These are phyloP conservation scores for Pilaira anomala DNA, from an alignment of 192 early-diverging fungal genomes.

Conservation along the genomic window DNA sequence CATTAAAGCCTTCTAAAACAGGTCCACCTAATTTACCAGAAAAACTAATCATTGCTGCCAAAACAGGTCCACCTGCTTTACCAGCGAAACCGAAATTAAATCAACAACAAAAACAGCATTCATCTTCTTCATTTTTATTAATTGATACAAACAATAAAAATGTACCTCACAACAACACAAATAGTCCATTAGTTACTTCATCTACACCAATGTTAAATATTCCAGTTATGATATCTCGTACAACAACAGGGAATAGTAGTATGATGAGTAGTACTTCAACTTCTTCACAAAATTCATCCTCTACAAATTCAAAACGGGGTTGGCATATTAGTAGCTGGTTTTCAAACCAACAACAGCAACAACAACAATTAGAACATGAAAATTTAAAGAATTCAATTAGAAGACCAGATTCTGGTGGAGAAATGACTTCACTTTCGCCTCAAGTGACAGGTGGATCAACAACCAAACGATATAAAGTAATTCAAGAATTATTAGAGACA, in stretches of 20 bases:
- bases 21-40: conserved; percentile 2
- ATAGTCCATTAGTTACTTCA: background rate
- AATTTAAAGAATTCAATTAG: conserved; percentile 2
- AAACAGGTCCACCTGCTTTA: conserved; percentile 11
- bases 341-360: background rate
- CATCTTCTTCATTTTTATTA: conserved; percentile 3
- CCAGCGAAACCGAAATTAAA: conserved; percentile 12
- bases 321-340: conserved; percentile 11
- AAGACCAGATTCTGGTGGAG: background rate
- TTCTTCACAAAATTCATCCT: conserved; percentile 3
- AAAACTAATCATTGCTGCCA: conserved; percentile 10
- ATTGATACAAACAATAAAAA: background rate
- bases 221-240: conserved; percentile 7
- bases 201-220: background rate
- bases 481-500: conserved; percentile 72
- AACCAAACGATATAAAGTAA: conserved; percentile 63
- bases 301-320: background rate
- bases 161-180: background rate
- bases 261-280: background rate
- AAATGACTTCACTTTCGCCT: background rate
- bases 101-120: background rate
- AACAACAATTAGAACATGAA: background rate
- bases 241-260: conserved; percentile 6
- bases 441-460: conserved; percentile 3
- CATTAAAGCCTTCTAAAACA: conserved; percentile 7